Conservation (phyloP, 2,329 filamentous ascomycete species). For the Xylaria arbuscula region DNA sequence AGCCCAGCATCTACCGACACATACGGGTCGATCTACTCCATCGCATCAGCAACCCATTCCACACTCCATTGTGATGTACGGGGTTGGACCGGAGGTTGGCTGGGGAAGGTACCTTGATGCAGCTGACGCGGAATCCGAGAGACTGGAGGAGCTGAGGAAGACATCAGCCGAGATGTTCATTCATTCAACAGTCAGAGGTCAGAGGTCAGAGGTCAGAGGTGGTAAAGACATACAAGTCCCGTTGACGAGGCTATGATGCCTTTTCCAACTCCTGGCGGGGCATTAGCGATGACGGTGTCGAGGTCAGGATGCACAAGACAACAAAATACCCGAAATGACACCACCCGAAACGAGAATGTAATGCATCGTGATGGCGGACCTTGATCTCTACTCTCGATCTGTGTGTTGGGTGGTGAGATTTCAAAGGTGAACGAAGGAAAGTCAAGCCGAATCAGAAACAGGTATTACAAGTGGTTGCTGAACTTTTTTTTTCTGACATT, state of each 20-base stretch:
- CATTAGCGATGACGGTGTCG: slow-evolving; percentile 31
- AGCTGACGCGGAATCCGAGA: slow-evolving; percentile 76
- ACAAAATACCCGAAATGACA: slow-evolving; percentile 54
- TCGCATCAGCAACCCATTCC: slow-evolving; percentile 32
- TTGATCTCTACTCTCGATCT: not conserved
- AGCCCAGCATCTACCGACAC: slow-evolving; percentile 80
- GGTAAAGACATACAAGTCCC: slow-evolving; percentile 29
- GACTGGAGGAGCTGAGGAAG: slow-evolving; percentile 82
- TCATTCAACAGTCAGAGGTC: no score
- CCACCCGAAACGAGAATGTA: slow-evolving; percentile 85
- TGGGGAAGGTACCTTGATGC: slow-evolving; percentile 69
- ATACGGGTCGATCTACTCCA: slow-evolving; percentile 70
- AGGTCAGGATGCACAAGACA: slow-evolving; percentile 23
- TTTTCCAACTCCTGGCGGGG: slow-evolving; percentile 40
- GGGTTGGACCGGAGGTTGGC: slow-evolving; percentile 57
- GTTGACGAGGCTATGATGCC: slow-evolving; percentile 45
- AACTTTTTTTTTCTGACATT: slow-evolving; percentile 27
- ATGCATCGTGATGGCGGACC: slow-evolving; percentile 69
- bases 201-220: not conserved
- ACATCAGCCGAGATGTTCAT: slow-evolving; percentile 61
- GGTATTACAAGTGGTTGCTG: slow-evolving; percentile 4
- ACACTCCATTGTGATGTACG: not conserved
- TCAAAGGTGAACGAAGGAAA: slow-evolving; percentile 19
- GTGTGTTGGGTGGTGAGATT: slow-evolving; percentile 36
- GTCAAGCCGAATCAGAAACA: slow-evolving; percentile 12